Evolutionary conservation across 345 rosid species (phyloP).

Genomic region (Murraya koenigii): DNA sequence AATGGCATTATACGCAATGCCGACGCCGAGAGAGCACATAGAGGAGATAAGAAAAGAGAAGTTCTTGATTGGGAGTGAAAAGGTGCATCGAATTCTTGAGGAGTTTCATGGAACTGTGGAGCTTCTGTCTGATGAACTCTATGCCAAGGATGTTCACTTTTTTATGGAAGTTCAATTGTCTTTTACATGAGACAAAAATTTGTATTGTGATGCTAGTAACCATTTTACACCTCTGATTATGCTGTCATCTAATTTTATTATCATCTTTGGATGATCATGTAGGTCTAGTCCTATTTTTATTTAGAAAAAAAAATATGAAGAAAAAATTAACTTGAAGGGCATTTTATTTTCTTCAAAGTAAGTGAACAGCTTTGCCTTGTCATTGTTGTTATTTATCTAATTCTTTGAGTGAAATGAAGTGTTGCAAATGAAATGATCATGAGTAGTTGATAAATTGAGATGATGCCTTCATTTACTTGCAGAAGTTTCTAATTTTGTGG

Average conservation of each 20-base stretch:
- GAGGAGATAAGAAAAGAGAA: conserved; percentile 42
- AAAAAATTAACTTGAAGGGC: too few relatives aligned
- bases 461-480: too few relatives aligned
- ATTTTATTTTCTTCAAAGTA: too few relatives aligned
- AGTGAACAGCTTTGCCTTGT: too few relatives aligned
- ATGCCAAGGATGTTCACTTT: conserved; percentile 64
- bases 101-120: conserved; percentile 64
- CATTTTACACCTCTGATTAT: background rate
- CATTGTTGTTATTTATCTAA: too few relatives aligned
- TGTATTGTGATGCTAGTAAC: background rate
- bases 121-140: conserved; percentile 67
- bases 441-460: too few relatives aligned
- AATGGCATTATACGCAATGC: conserved; percentile 11
- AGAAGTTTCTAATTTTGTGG: too few relatives aligned
- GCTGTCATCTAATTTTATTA: background rate
- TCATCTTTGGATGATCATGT: background rate
- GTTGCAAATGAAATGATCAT: too few relatives aligned
- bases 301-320: too few relatives aligned
- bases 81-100: conserved; percentile 38
- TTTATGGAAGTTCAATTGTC: conserved; percentile 43
- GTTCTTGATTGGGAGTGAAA: conserved; percentile 58
- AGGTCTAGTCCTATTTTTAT: too few relatives aligned
- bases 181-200: too few relatives aligned
- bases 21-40: conserved; percentile 43
- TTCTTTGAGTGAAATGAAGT: too few relatives aligned